These are phyloP conservation scores for Kwoniella newhampshirensis DNA, from an alignment of 768 basidiomycete genomes.

Conservation along the genomic window DNA sequence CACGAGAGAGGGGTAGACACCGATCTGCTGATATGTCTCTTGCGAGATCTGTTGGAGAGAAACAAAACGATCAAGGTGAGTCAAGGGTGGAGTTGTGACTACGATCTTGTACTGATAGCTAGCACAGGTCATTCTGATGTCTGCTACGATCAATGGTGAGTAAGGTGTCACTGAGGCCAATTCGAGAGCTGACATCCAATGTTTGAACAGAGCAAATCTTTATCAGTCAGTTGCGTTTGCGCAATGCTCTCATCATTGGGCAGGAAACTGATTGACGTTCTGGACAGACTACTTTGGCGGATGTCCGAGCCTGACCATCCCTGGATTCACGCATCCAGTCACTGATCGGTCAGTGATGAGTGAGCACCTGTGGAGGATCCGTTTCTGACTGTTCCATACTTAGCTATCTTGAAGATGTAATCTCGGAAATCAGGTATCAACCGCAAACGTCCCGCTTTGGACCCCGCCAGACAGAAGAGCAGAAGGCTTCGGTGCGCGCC, in stretches of 20 bases:
- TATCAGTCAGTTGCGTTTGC: slow-evolving; percentile 28
- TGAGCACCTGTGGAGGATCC: not conserved
- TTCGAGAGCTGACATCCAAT: slow-evolving; percentile 2
- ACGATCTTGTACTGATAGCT: slow-evolving; percentile 2
- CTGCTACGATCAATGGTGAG: slow-evolving; percentile 81
- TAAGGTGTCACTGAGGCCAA: not conserved
- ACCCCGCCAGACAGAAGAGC: slow-evolving; percentile 58
- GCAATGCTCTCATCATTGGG: not conserved
- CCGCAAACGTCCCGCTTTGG: slow-evolving; percentile 56
- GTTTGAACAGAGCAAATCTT: slow-evolving; percentile 37
- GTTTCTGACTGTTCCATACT: not conserved
- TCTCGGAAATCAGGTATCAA: slow-evolving; percentile 62
- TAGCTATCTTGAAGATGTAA: slow-evolving; percentile 80
- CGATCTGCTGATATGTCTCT: slow-evolving; percentile 81
- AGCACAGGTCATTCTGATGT: slow-evolving; percentile 72
- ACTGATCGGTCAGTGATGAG: slow-evolving; percentile 62
- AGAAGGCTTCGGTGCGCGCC: slow-evolving; percentile 58
- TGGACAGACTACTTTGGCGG: slow-evolving; percentile 70
- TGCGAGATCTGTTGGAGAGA: slow-evolving; percentile 68
- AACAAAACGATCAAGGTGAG: slow-evolving; percentile 65
- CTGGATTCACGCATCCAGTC: slow-evolving; percentile 77
- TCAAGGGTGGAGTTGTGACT: not conserved
- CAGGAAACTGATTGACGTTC: not conserved
- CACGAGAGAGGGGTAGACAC: slow-evolving; percentile 90
- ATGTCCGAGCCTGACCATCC: slow-evolving; percentile 79